Evolutionary conservation across 1,284 basidiomycete species (phyloP), one percentile per base, ranked within the genome.

Genomic region (Cutaneotrichosporon curvatum): DNA sequence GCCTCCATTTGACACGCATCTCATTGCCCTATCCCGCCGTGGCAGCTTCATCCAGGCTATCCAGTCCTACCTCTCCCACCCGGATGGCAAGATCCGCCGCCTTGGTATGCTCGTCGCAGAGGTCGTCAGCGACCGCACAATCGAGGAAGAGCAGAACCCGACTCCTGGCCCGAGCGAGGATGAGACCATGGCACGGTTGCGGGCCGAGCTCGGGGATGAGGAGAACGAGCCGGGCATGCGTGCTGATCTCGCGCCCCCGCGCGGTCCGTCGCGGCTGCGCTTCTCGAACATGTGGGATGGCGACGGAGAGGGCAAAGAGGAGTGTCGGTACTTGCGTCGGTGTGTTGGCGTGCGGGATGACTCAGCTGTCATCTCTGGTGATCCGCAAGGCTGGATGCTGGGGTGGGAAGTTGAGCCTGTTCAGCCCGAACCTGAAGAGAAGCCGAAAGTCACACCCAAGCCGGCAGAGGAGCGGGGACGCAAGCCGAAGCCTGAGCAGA

Each of bases 41-140:
- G 72, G 81, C 1, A 51, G 74, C 0, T 85, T 97, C 61, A 78
- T 97, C 47, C 74, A 77, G 18, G 81, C 82, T 5, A 78, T 96
- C 23, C 80, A 84, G 9, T 71, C 72, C 6, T 94, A 91, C 61
- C 81, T 95, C 35, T 76, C 76, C 0, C 89, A 95, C 59, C 73
- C 84, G 4, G 88, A 94, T 48, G 72, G 77, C 4, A 77, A 79
- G 2, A 78, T 95, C 12, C 82, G 92, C 2, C 77, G 84, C n/a
- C 84, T 89, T 55, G 94, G 94, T 2, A 95, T 97, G 91, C 78
- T 97, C 11, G 81, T 82, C 0, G 94, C 87, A 0, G 94, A 98
- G 67, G 73, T 85, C 19, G 47, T 76, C 7, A 66, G 61, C 48
- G 58, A 56, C 47, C 57, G 56, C 19, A 73, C 65, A 7, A 41